These are phyloP conservation scores for Dioscorea zingiberensis DNA, from an alignment of 106 monocot genomes.

Conservation along the genomic window DNA sequence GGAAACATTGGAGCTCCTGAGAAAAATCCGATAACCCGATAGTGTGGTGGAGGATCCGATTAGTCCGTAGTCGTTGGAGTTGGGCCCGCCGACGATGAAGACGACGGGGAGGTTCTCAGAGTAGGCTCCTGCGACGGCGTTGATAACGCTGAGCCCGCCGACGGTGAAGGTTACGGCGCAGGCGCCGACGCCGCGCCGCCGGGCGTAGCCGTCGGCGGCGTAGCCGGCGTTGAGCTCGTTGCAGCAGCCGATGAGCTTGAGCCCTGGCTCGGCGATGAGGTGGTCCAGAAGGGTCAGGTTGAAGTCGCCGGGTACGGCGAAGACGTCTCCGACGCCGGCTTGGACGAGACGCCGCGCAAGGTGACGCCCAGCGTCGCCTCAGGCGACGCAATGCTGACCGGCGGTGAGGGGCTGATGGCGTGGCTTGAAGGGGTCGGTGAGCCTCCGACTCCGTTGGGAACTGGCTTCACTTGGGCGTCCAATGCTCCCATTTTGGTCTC, in stretches of 20 bases:
- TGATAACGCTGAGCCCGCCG: slow-evolving; percentile 56
- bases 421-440: not conserved
- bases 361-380: slow-evolving; percentile 41
- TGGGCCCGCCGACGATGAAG: slow-evolving; percentile 52
- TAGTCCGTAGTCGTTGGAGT: slow-evolving; percentile 58
- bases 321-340: slow-evolving; percentile 37
- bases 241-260: slow-evolving; percentile 46
- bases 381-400: no score
- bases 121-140: slow-evolving; percentile 61
- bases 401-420: slow-evolving; percentile 3
- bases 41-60: slow-evolving; percentile 73
- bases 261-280: slow-evolving; percentile 51
- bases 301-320: slow-evolving; percentile 61
- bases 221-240: slow-evolving; percentile 70
- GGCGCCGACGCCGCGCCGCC: slow-evolving; percentile 37
- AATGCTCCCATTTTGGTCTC: slow-evolving; percentile 12
- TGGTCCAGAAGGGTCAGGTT: slow-evolving; percentile 61
- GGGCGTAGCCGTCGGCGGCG: slow-evolving; percentile 56
- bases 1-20: slow-evolving; percentile 72
- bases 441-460: slow-evolving; percentile 5
- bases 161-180: slow-evolving; percentile 69
- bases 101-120: slow-evolving; percentile 63
- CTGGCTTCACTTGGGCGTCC: not conserved
- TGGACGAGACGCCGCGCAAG: slow-evolving; percentile 52
- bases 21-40: slow-evolving; percentile 66